phyloP scores from a whole-genome alignment of 2,329 filamentous ascomycete genomes.

The Colletotrichum lentis region DNA sequence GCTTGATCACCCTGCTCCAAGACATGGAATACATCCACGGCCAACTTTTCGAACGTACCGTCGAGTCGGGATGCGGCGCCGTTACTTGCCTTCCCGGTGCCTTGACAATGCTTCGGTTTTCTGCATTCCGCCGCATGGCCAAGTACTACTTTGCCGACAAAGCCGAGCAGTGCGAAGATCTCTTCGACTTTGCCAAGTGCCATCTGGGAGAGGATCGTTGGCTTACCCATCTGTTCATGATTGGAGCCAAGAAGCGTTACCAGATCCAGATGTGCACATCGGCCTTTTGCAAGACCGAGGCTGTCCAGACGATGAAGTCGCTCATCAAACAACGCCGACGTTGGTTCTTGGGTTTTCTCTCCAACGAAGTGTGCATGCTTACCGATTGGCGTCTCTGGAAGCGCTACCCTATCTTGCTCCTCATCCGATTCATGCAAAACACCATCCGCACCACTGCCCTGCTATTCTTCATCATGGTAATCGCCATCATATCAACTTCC shows the following conservation, averaged over 20 bases:
- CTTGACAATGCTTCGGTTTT: slow-evolving; percentile 94
- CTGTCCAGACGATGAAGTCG: slow-evolving; percentile 85
- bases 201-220: slow-evolving; percentile 95
- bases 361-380: slow-evolving; percentile 98
- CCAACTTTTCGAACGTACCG: slow-evolving; percentile 92
- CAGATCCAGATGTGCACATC: slow-evolving; percentile 98
- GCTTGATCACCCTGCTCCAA: slow-evolving; percentile 88
- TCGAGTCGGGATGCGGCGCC: slow-evolving; percentile 91
- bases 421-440: slow-evolving; percentile 94
- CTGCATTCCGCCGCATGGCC: slow-evolving; percentile 94
- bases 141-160: slow-evolving; percentile 99
- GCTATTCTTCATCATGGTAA: slow-evolving; percentile 91
- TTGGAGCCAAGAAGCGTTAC: slow-evolving; percentile 88
- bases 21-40: slow-evolving; percentile 99
- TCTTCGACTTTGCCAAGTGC: slow-evolving; percentile 96
- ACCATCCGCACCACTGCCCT: slow-evolving; percentile 94
- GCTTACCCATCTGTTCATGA: slow-evolving; percentile 99
- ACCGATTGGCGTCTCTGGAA: slow-evolving; percentile 93
- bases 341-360: slow-evolving; percentile 98
- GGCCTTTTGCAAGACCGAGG: slow-evolving; percentile 98
- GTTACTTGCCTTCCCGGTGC: slow-evolving; percentile 95
- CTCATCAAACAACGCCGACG: slow-evolving; percentile 92
- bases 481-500: slow-evolving; percentile 85
- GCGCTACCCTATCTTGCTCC: slow-evolving; percentile 83
- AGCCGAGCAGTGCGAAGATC: slow-evolving; percentile 90